Evolutionary conservation across 129 eudicot species (phyloP).

Genomic region (Arctium minus): DNA sequence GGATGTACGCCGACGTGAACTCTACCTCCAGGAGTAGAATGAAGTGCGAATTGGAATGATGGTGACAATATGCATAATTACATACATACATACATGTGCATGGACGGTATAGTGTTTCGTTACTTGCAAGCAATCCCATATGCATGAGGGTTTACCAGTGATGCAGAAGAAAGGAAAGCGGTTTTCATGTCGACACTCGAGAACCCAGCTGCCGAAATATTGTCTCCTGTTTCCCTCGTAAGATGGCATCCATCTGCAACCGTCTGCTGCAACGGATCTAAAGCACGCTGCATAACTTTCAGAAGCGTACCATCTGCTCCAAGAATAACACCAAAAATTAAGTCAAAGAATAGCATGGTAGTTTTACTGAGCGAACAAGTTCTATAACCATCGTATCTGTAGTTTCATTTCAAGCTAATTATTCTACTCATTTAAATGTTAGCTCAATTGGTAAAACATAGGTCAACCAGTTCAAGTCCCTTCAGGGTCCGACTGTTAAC

Average conservation of each 20-base stretch:
- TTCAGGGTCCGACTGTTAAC: no score
- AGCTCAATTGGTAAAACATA: background rate
- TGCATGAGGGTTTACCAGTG: conserved; percentile 64
- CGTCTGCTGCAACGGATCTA: conserved; percentile 84
- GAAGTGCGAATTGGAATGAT: no score
- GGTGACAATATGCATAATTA: no score
- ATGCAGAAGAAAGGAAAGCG: conserved; percentile 51
- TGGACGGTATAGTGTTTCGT: conserved; percentile 3
- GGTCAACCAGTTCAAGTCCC: background rate
- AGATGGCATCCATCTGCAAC: conserved; percentile 92
- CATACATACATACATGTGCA: background rate
- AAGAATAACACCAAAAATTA: background rate
- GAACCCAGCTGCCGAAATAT: conserved; percentile 73
- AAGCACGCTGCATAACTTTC: conserved; percentile 56
- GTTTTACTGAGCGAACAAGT: background rate
- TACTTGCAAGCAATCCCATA: conserved; percentile 77
- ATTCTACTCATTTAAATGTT: background rate
- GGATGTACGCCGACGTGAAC: no score
- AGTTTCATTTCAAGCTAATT: background rate
- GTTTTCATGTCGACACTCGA: conserved; percentile 48
- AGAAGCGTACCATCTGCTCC: conserved; percentile 70
- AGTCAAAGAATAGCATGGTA: background rate
- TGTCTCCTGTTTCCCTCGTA: conserved; percentile 65
- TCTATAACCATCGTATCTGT: background rate
- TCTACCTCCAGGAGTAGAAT: no score